A percentile compares a stretch with the other conserved stretches of the same genome.
Conservation (phyloP, 106 monocot species). For the Allium cepa region DNA sequence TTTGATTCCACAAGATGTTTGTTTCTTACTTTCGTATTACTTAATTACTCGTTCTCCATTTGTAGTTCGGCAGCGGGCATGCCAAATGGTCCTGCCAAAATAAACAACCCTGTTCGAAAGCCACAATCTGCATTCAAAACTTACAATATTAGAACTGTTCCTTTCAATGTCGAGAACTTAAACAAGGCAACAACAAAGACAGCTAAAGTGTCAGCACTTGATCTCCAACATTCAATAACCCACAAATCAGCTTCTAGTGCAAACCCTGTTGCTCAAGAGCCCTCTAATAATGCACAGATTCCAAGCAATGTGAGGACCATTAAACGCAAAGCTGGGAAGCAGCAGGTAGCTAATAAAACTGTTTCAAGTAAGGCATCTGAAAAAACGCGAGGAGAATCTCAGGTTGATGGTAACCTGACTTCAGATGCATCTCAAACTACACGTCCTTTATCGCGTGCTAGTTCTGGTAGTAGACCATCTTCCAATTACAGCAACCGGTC, state of each 20-base stretch:
- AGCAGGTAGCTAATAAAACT: slow-evolving; percentile 4
- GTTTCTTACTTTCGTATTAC: too few species aligned
- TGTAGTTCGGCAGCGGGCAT: slow-evolving; percentile 6
- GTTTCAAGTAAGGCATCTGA: slow-evolving; percentile 7
- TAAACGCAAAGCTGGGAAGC: slow-evolving; percentile 7
- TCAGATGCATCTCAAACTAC: slow-evolving; percentile 5
- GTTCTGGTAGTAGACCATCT: slow-evolving; percentile 23
- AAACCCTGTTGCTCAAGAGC: slow-evolving; percentile 2
- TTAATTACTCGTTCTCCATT: neutral
- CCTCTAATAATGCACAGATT: slow-evolving; percentile 4
- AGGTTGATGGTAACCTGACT: slow-evolving; percentile 3
- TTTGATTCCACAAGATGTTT: too few species aligned
- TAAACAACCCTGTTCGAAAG: neutral
- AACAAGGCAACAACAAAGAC: slow-evolving; percentile 1
- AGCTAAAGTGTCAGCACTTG: neutral
- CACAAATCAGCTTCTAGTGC: neutral
- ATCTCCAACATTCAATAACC: neutral
- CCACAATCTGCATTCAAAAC: neutral
- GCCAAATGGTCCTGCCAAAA: slow-evolving; percentile 3
- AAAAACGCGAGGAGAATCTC: slow-evolving; percentile 12
- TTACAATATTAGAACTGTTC: neutral
- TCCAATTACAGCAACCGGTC: slow-evolving; percentile 17
- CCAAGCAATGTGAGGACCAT: slow-evolving; percentile 6
- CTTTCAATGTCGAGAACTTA: slow-evolving; percentile 1
- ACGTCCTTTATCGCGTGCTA: slow-evolving; percentile 3